Base-by-base conservation (phyloP, 352 stramenopile species). In the Pythium pyrilobum region DNA sequence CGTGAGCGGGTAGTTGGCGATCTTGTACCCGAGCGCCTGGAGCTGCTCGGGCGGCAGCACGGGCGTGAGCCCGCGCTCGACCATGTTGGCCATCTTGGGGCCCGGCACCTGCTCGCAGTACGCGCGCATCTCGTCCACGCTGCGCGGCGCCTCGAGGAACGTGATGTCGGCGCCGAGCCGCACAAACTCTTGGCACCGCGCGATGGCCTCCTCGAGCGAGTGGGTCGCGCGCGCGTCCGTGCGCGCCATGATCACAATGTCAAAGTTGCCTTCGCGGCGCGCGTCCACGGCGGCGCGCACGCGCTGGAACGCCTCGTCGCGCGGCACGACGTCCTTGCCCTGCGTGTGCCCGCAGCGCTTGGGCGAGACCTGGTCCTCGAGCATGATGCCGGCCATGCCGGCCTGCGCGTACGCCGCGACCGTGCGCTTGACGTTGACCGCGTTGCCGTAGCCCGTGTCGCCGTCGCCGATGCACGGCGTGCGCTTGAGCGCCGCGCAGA, bases 41-140 rank as follows among this genome's bases (percentile, higher is more conserved):
- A 98, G 72, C 56, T 96, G 61, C 52, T 75, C 60, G 1, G 92
- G 81, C 31, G 86, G 64, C 29, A 98, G 61, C 12, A 98, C 83
- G 5, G 93, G 95, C n/a, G 92, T 98, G 41, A 89, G 78, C 5
- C 95, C 95, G 20, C 89, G 90, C 69, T 98, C 92, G 25, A 98
- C 77, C 93, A 97, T 97, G 62, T 98, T 98, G 32, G 90, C 90
- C 41, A 98, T 76, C 72, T 98, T 98, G 8, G 87, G 72, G 25
- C 95, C 95, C 0, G 80, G 72, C 4, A 98, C 93, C 34, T 87
- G 57, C 24, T 65, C 53, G 63, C 95, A 98, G 62, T 96, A 98
- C 39, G 76, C 70, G 52, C 82, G 40, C 91, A 98, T 98, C 71
- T 98, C 86, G 5, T 96, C 82, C 0, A 96, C 61, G 0, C 82